Evolutionary conservation across 176 grass and related monocot genomes (phyloP).

Genomic region (Eremochloa ophiuroides): DNA sequence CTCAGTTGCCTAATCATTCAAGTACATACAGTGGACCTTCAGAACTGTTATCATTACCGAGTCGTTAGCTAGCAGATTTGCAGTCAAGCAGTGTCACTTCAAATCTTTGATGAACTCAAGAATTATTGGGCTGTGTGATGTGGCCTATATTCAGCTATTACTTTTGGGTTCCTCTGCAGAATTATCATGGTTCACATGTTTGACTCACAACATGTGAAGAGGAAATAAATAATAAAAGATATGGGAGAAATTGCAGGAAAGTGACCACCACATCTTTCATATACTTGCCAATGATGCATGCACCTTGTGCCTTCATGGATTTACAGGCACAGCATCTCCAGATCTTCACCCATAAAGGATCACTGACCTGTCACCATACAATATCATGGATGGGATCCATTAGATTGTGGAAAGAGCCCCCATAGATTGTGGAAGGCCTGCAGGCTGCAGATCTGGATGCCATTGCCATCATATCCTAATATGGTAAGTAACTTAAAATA

Average conservation of each 20-base stretch:
- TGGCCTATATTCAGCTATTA: not conserved
- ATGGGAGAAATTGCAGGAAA: not conserved
- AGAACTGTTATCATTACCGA: constrained; percentile 9
- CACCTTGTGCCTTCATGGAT: not conserved
- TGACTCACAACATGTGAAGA: not conserved
- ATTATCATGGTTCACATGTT: not conserved
- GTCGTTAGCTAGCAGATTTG: constrained; percentile 8
- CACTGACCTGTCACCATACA: not conserved
- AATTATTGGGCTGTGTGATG: constrained; percentile 17
- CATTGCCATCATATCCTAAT: not conserved
- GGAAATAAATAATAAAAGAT: not conserved
- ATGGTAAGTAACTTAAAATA: not conserved
- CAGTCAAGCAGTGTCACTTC: not conserved
- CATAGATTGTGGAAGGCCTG: not conserved
- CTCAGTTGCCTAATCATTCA: not conserved
- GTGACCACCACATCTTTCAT: not conserved
- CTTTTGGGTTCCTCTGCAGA: not conserved
- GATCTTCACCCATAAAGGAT: constrained; percentile 6
- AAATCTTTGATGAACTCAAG: not conserved
- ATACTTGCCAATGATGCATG: not conserved
- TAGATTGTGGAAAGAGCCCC: not conserved
- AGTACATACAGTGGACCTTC: not conserved
- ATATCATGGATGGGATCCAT: constrained; percentile 6
- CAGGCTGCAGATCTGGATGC: constrained; percentile 9
- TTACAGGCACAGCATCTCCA: not conserved